Evolutionary conservation across 805 yeast genomes (phyloP), one percentile per base, ranked within the genome.

Genomic region (Wickerhamomyces ciferrii): DNA sequence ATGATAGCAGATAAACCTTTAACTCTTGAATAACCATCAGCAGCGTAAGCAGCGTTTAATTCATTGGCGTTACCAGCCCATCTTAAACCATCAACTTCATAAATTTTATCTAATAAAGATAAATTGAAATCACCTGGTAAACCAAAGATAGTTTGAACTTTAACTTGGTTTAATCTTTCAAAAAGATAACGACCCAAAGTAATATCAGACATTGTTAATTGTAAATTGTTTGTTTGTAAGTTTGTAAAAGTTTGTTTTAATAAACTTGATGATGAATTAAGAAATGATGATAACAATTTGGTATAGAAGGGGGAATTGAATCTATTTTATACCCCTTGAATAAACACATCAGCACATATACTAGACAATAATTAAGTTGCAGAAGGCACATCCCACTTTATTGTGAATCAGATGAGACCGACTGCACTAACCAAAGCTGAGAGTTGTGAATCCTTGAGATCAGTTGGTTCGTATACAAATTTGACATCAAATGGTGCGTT

Each of bases 11-110:
- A 78, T 62, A 87, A 68, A 49, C 91, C 84, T 68, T 85, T 87
- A 58, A 87, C 74, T 65, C 96, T 73, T 45, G 92, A 82, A 71
- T 87, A 87, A 53, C 96, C 96, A 67, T 87, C 96, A 41, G 94
- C 90, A 44, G 95, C 86, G 57, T 84, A 85, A 38, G 94, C 87
- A 40, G 96, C 94, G 66, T 88, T 88, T 70, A 87, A 76, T 71
- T 87, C 96, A 69, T 88, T 87, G 63, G 94, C 87, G 66, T 87
- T 87, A 60, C 96, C 96, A 43, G 87, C 90, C 96, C 96, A 87
- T 71, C 85, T 77, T 68, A 87, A 62, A 40, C 86, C 87, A 32
- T 78, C 81, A 43, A 84, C 87, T 59, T 83, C 87, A 65, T 84
- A 81, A 59, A 85, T 74, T 62, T 84, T 81, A 62, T 85, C 91